Evolutionary conservation across 140 eudicot genomes (phyloP).

Genomic region (Anethum foeniculum): DNA sequence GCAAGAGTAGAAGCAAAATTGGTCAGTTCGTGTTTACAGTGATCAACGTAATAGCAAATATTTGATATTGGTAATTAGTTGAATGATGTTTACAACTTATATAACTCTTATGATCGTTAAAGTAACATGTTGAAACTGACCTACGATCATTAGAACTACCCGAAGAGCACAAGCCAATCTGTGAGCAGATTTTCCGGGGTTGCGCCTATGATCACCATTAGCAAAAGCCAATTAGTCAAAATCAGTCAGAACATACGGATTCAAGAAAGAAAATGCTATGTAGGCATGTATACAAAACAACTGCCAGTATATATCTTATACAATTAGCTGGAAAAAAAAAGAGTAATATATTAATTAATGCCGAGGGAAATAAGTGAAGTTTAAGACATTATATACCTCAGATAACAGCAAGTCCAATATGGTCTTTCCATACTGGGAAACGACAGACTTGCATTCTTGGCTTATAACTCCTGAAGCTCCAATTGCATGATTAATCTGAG

Average conservation of each 20-base stretch:
- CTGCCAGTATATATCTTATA: conserved; percentile 1
- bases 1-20: background rate
- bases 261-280: background rate
- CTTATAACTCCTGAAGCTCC: conserved; percentile 90
- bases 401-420: conserved; percentile 62
- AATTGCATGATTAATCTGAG: conserved; percentile 78
- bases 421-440: conserved; percentile 56
- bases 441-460: conserved; percentile 77
- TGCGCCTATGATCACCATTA: conserved; percentile 36
- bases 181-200: conserved; percentile 73
- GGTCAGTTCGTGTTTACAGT: background rate
- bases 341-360: conserved; percentile 4
- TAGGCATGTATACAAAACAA: background rate
- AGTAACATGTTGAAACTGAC: conserved; percentile 31
- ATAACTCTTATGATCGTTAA: background rate
- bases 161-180: conserved; percentile 58
- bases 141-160: conserved; percentile 59
- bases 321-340: background rate
- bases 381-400: conserved; percentile 32
- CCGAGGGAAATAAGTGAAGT: background rate
- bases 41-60: background rate
- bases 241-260: conserved; percentile 1
- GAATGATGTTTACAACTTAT: background rate
- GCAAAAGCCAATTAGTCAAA: background rate
- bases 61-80: background rate